Base-by-base conservation (phyloP, 768 basidiomycete genomes). In the Agrocybe praecox region DNA sequence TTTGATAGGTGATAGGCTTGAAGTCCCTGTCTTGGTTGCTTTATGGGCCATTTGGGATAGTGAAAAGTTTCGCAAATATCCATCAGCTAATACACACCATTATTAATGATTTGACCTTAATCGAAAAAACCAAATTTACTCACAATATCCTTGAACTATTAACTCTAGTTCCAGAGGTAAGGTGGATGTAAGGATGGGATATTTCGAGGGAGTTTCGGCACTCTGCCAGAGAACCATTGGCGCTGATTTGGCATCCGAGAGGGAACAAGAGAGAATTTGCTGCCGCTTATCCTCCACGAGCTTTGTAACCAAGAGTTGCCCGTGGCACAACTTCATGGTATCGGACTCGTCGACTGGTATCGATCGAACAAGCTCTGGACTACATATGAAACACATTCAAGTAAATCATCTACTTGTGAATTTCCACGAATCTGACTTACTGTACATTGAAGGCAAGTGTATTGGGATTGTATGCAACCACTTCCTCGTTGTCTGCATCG, bases 131-230 rank as follows among this genome's bases (percentile, higher is more conserved):
- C 24, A 10, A 53, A n/a, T 26, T 19, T 49, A 69, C 83, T 32
- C 60, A 90, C 90, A 79, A 60, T 79, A 84, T 40, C 92, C 93
- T 46, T 87, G 71, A 32, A 93, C 61, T 22, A 94, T 74, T 0
- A 70, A 53, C 33, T 85, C 81, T 0, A 83, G 69, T 45, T 86
- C 85, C 8, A 93, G 65, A 5, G 88, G 85, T 24, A 87, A 69
- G 1, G 74, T 71, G 5, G 79, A 79, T 42, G 66, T 63, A 8
- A 65, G 53, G 6, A 18, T 22, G 7, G 49, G 80, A 49, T 40
- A 63, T 62, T 9, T 46, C 43, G 26, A 6, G 46, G 22, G 18
- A 14, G 26, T 42, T 21, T 42, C 14, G 32, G 43, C 36, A 26
- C 65, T 61, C 46, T 67, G 64, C 76, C 76, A 76, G 6, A 74